These are phyloP conservation scores for Sarocladium strictum DNA, from an alignment of 2,329 filamentous ascomycete genomes.

Conservation along the genomic window DNA sequence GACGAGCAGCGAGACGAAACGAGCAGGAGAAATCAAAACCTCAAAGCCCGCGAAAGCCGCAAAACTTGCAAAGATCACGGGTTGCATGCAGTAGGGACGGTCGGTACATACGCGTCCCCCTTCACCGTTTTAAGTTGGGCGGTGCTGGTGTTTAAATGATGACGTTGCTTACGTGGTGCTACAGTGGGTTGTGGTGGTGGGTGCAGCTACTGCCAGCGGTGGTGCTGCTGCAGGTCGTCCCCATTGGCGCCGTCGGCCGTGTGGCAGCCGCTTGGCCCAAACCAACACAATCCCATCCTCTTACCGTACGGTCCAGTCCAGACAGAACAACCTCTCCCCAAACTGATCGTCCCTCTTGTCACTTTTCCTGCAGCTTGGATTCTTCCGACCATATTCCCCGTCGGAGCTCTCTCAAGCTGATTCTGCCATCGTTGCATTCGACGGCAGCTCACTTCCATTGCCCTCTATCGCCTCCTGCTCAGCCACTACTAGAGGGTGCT, in stretches of 20 bases:
- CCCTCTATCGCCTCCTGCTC: not conserved
- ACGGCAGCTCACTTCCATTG: not conserved
- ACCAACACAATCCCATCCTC: slow-evolving; percentile 2
- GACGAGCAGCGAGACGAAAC: too few species aligned
- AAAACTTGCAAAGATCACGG: too few species aligned
- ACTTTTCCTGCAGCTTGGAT: not conserved
- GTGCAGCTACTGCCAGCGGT: not conserved
- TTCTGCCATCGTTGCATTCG: not conserved
- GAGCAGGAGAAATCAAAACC: too few species aligned
- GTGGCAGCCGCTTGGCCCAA: not conserved
- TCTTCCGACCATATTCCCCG: not conserved
- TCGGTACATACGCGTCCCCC: too few species aligned
- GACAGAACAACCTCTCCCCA: not conserved
- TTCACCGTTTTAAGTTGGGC: not conserved
- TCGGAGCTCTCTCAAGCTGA: not conserved
- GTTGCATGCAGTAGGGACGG: too few species aligned
- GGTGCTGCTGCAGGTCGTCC: not conserved
- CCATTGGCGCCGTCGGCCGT: not conserved
- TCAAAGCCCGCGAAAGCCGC: too few species aligned
- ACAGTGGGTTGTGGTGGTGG: not conserved
- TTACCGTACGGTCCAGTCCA: too few species aligned
- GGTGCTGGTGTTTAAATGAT: not conserved
- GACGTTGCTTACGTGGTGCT: not conserved
- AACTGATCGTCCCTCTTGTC: not conserved
- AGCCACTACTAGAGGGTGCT: not conserved